A percentile compares a stretch with the other conserved stretches of the same genome.
Conservation (phyloP, 768 basidiomycete genomes). For the Chalciporus sphaerocephalus region DNA sequence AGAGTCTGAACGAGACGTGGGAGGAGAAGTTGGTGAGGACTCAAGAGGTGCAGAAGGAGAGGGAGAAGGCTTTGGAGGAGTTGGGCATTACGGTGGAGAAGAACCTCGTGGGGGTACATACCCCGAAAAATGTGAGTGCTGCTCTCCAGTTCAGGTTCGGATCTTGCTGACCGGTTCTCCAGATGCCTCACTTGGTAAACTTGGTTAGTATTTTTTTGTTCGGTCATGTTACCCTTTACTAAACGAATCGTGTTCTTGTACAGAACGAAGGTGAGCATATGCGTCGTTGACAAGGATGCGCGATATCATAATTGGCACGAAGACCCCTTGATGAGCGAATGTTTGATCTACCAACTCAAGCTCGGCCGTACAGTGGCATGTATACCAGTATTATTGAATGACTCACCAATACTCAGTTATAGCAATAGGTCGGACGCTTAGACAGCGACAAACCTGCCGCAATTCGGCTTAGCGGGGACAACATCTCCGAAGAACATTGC, state of each 20-base stretch:
- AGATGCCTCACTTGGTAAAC: conserved; percentile 95
- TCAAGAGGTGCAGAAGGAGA: conserved; percentile 91
- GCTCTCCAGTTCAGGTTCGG: conserved; percentile 3
- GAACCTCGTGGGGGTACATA: conserved; percentile 93
- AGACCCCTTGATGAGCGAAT: conserved; percentile 98
- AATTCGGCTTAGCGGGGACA: conserved; percentile 89
- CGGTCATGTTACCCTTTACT: conserved; percentile 3
- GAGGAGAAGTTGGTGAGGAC: conserved; percentile 90
- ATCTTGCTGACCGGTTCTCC: conserved; percentile 11
- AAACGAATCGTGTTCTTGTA: conserved; percentile 11
- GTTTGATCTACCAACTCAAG: conserved; percentile 89
- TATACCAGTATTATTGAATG: conserved; percentile 9
- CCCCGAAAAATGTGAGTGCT: conserved; percentile 78
- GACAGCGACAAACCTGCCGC: conserved; percentile 79
- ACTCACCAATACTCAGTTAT: conserved; percentile 12
- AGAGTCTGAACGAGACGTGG: conserved; percentile 92
- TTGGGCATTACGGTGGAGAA: conserved; percentile 97
- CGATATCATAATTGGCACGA: conserved; percentile 6
- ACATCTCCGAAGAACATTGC: conserved; percentile 91
- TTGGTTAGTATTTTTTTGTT: conserved; percentile 53
- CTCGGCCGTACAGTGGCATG: conserved; percentile 72
- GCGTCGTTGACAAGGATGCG: neutral
- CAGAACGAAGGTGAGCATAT: conserved; percentile 65
- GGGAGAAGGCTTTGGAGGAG: conserved; percentile 96
- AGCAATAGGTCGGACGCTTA: conserved; percentile 71